phyloP scores from a whole-genome alignment of 495 filamentous ascomycete species.

The Tuber brumale region DNA sequence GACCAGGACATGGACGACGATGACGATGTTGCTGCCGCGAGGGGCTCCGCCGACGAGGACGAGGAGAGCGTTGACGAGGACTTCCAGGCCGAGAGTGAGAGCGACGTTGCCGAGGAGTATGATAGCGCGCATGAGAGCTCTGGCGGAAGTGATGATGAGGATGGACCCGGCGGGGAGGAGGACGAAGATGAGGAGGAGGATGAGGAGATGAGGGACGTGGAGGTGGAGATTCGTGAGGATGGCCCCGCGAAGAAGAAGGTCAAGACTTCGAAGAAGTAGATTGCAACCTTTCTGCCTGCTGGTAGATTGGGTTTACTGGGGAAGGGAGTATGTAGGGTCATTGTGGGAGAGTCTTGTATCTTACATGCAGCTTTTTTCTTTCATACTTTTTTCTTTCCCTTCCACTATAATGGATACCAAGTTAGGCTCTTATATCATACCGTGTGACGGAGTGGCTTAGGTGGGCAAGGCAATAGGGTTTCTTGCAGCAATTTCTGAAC shows the following conservation, averaged over 20 bases:
- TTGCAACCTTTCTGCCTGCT: neutral
- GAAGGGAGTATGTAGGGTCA: neutral
- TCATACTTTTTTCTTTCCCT: neutral
- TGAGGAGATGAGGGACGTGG: slow-evolving; percentile 37
- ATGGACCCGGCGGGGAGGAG: slow-evolving; percentile 44
- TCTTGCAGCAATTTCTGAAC: neutral
- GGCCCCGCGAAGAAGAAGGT: slow-evolving; percentile 41
- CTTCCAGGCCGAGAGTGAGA: slow-evolving; percentile 84
- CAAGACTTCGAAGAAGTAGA: slow-evolving; percentile 40
- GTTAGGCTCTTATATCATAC: neutral
- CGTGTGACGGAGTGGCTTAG: neutral
- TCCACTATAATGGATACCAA: neutral
- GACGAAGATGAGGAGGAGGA: slow-evolving; percentile 49
- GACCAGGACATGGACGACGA: slow-evolving; percentile 66
- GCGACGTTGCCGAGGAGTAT: slow-evolving; percentile 93
- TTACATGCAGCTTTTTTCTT: neutral
- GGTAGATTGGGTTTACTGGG: neutral
- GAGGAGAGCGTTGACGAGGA: slow-evolving; percentile 84
- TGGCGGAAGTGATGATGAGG: slow-evolving; percentile 61
- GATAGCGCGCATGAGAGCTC: slow-evolving; percentile 85
- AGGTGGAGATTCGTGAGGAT: slow-evolving; percentile 23
- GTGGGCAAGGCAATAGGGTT: neutral
- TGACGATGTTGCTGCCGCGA: slow-evolving; percentile 64
- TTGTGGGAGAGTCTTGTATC: slow-evolving; percentile 6
- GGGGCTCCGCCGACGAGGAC: slow-evolving; percentile 89